Evolutionary conservation across 768 basidiomycete genomes (phyloP), one percentile per base, ranked within the genome.

Genomic region (Hebeloma cylindrosporum): DNA sequence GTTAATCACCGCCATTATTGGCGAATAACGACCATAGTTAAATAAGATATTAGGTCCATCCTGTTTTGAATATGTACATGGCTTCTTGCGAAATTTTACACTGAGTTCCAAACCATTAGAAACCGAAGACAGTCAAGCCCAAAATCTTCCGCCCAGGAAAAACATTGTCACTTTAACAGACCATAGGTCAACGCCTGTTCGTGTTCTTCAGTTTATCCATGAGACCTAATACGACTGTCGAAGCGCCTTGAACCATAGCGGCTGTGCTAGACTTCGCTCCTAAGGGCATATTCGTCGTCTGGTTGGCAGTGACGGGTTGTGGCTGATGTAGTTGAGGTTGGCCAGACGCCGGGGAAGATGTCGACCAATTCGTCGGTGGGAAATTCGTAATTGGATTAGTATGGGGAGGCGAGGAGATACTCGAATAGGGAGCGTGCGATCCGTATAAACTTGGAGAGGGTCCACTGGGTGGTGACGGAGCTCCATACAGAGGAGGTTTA

Each of bases 161-260:
- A n/a, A n/a, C n/a, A n/a, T n/a, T n/a, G n/a, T n/a, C n/a, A n/a
- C n/a, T n/a, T n/a, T n/a, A n/a, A n/a, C n/a, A n/a, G 4, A 22
- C 23, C 4, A 16, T 3, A 43, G 28, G 34, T 48, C 43, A 51
- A 16, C 46, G 53, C 18, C 53, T 35, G 26, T 34, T 42, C 20
- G 49, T 56, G n/a, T n/a, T n/a, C 45, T 52, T 23, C 17, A 56
- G 26, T 26, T 50, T 53, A 32, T 56, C 59, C 50, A 60, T 53
- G 4, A 60, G 38, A 4, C 59, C 59, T 27, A 57, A 52, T 18
- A 57, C 59, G n/a, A 57, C 52, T 10, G 45, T 53, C 17, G 58
- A 57, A 20, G 54, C 53, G 7, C 55, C 52, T 28, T 53, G 55
- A 8, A 39, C 40, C 4, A 58, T 47, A 3, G 43, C 40, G 5